These are phyloP conservation scores for Venustampulla echinocandica DNA, from an alignment of 495 filamentous ascomycete species.

Conservation along the genomic window DNA sequence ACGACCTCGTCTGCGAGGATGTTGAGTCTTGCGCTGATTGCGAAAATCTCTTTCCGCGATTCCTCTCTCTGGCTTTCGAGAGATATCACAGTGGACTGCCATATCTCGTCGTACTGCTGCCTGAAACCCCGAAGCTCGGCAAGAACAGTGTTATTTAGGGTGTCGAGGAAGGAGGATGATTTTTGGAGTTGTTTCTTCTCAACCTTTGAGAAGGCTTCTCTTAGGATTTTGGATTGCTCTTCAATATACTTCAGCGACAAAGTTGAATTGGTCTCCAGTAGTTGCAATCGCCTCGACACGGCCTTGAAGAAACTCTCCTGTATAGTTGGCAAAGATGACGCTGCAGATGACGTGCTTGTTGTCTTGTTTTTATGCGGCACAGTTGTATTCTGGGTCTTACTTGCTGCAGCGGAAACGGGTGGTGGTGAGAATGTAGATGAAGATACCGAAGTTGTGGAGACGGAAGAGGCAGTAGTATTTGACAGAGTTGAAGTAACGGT, in stretches of 20 bases:
- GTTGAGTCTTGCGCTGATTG: conserved; percentile 70
- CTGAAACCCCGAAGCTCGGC: conserved; percentile 71
- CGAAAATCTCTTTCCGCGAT: conserved; percentile 68
- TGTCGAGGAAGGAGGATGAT: conserved; percentile 71
- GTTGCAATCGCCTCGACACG: conserved; percentile 81
- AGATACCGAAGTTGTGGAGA: neutral
- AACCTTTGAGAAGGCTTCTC: conserved; percentile 83
- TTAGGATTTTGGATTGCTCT: conserved; percentile 84
- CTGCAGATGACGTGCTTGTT: conserved; percentile 32
- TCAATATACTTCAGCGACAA: conserved; percentile 94
- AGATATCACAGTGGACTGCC: conserved; percentile 88
- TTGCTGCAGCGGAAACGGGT: conserved; percentile 11
- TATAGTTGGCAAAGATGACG: conserved; percentile 66
- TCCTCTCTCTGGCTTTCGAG: conserved; percentile 80
- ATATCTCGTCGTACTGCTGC: conserved; percentile 88
- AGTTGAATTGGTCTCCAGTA: conserved; percentile 85
- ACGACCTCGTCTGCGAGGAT: conserved; percentile 89
- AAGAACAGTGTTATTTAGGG: conserved; percentile 79
- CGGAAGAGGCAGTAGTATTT: conserved; percentile 5
- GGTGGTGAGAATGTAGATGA: neutral
- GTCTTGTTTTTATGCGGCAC: conserved; percentile 22
- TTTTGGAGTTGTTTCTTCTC: conserved; percentile 82
- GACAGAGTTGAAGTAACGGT: conserved; percentile 1
- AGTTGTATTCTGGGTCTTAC: conserved; percentile 13
- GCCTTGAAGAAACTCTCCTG: conserved; percentile 98